Evolutionary conservation across 805 yeast genomes (phyloP).

Genomic region (Zygotorulaspora danielsina): DNA sequence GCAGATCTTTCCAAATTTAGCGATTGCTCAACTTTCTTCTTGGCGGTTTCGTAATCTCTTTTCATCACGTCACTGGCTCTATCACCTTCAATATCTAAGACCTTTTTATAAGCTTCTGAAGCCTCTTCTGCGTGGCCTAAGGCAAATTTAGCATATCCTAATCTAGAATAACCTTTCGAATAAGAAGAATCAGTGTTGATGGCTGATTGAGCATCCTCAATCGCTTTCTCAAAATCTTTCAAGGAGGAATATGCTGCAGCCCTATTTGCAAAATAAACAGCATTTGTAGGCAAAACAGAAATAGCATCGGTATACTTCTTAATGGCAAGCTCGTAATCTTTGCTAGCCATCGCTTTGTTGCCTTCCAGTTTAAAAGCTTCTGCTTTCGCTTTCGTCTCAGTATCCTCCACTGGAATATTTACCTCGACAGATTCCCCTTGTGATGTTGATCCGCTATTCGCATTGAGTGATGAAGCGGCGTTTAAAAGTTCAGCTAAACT

Average conservation of each 20-base stretch:
- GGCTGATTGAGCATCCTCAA: conserved; percentile 79
- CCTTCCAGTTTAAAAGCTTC: conserved; percentile 83
- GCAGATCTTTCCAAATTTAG: conserved; percentile 39
- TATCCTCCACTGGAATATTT: conserved; percentile 40
- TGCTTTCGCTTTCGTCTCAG: conserved; percentile 66
- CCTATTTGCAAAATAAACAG: conserved; percentile 85
- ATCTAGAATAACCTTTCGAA: conserved; percentile 90
- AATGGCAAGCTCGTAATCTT: conserved; percentile 67
- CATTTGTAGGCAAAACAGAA: conserved; percentile 61
- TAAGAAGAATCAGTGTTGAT: conserved; percentile 71
- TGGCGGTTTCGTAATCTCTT: conserved; percentile 91
- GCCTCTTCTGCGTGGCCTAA: conserved; percentile 88
- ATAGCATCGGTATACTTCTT: conserved; percentile 79
- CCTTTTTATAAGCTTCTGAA: conserved; percentile 83
- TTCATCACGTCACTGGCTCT: conserved; percentile 83
- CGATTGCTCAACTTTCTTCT: conserved; percentile 77
- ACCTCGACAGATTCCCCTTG: conserved; percentile 37
- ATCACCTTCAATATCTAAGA: conserved; percentile 83
- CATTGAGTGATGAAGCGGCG: conserved; percentile 25
- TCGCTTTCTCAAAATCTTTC: conserved; percentile 70
- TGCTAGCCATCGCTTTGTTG: conserved; percentile 79
- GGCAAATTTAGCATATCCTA: conserved; percentile 93
- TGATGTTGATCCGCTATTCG: conserved; percentile 21
- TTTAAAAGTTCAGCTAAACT: conserved; percentile 45
- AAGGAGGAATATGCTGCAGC: conserved; percentile 93